Conservation (phyloP, 2,329 filamentous ascomycete species). For the Pseudogymnoascus sp. region DNA sequence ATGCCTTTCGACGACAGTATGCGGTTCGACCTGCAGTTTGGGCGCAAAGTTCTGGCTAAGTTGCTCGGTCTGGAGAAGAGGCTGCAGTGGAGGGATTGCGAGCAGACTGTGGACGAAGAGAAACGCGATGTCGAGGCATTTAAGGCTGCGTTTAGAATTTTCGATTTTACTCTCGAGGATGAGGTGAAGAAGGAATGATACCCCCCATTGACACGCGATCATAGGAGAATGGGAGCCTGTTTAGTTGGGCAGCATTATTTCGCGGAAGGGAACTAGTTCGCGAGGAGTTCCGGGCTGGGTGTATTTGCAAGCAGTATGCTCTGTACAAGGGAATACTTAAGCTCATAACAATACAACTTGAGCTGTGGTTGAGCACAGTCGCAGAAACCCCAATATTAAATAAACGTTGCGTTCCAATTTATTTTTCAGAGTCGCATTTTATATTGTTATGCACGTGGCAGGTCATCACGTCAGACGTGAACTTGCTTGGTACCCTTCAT, state of each 20-base stretch:
- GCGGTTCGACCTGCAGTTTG: conserved; percentile 86
- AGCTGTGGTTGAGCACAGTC: neutral
- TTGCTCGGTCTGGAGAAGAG: conserved; percentile 70
- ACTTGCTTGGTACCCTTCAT: neutral
- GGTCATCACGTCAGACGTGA: neutral
- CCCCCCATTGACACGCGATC: neutral
- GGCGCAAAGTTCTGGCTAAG: conserved; percentile 79
- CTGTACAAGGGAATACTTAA: neutral
- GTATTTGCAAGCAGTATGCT: neutral
- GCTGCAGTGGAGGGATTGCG: conserved; percentile 77
- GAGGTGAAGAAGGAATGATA: conserved; percentile 1
- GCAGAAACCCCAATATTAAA: neutral
- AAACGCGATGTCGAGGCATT: conserved; percentile 68
- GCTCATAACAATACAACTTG: neutral
- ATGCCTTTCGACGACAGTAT: conserved; percentile 64
- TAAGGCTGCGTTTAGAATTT: conserved; percentile 71
- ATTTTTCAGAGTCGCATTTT: neutral
- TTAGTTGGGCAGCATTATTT: neutral
- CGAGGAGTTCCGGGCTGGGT: neutral
- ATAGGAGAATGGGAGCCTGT: neutral
- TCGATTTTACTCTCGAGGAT: conserved; percentile 55
- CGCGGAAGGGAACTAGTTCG: neutral
- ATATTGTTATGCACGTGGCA: neutral
- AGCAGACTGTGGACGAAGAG: conserved; percentile 71
- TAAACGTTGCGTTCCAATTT: neutral